A percentile compares a stretch with the other conserved stretches of the same genome.
phyloP scores from a whole-genome alignment of 139 green algal genomes.

The Chlorella sp. region DNA sequence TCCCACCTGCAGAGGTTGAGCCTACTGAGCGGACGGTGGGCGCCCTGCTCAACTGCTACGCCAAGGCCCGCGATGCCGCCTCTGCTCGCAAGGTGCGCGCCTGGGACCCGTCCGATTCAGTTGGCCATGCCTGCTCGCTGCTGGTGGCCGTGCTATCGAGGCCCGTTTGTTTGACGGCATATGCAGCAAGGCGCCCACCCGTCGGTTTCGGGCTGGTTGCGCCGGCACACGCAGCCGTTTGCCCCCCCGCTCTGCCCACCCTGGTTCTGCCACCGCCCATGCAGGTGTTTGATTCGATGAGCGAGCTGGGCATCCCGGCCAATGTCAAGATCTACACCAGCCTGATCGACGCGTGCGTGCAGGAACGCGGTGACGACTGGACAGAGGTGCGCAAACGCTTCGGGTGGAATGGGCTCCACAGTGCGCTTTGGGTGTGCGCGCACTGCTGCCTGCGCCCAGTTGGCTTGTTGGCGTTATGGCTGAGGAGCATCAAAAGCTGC shows the following conservation, averaged over 20 bases:
- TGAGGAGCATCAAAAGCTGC: too few relatives aligned
- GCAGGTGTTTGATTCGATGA: conserved; percentile 17
- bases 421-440: too few relatives aligned
- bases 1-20: conserved; percentile 16
- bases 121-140: too few relatives aligned
- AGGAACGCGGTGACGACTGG: conserved; percentile 32
- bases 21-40: conserved; percentile 51
- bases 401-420: too few relatives aligned
- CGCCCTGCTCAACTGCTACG: conserved; percentile 62
- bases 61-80: conserved; percentile 41
- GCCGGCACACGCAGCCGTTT: background rate
- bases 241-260: background rate
- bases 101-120: too few relatives aligned
- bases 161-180: too few relatives aligned
- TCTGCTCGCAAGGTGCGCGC: conserved; percentile 30
- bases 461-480: too few relatives aligned
- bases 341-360: conserved; percentile 66
- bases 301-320: background rate
- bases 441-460: too few relatives aligned
- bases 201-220: too few relatives aligned
- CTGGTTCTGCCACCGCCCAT: too few relatives aligned
- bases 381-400: background rate
- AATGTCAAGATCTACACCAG: conserved; percentile 60
- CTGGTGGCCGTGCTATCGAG: too few relatives aligned
- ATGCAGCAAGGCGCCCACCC: too few relatives aligned